Evolutionary conservation across 1,284 basidiomycete species (phyloP).

Genomic region (Pseudozyma hubeiensis): DNA sequence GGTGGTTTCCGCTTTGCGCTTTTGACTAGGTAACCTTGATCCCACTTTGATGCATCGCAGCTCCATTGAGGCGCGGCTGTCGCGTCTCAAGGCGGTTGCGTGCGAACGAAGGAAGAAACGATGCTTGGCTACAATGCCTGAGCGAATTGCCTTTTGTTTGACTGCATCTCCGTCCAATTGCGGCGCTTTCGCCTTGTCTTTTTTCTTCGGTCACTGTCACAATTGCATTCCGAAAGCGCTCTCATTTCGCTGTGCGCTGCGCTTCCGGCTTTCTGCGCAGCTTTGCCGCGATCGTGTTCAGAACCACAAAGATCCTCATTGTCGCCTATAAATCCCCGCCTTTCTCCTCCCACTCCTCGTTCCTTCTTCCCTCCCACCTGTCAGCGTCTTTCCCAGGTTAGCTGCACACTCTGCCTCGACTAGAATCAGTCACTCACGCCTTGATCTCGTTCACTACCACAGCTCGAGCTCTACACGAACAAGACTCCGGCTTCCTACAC

Average conservation of each 20-base stretch:
- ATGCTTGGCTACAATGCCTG: conserved; percentile 19
- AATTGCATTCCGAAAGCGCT: not conserved
- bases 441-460: not conserved
- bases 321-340: conserved; percentile 1
- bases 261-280: conserved; percentile 3
- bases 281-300: not conserved
- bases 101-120: not conserved
- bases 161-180: not conserved
- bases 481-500: not conserved
- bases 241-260: not conserved
- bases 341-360: not conserved
- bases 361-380: conserved; percentile 6
- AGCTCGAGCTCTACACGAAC: not conserved
- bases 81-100: conserved; percentile 17
- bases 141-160: not conserved
- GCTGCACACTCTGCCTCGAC: not conserved
- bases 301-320: not conserved
- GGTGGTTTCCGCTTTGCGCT: not conserved
- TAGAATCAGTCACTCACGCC: not conserved
- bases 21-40: conserved; percentile 5
- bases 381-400: not conserved
- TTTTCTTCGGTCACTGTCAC: not conserved
- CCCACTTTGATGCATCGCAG: conserved; percentile 3
- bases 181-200: not conserved
- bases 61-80: conserved; percentile 17